These are phyloP conservation scores for Penicillium taxi DNA, from an alignment of 495 filamentous ascomycete species.

Conservation along the genomic window DNA sequence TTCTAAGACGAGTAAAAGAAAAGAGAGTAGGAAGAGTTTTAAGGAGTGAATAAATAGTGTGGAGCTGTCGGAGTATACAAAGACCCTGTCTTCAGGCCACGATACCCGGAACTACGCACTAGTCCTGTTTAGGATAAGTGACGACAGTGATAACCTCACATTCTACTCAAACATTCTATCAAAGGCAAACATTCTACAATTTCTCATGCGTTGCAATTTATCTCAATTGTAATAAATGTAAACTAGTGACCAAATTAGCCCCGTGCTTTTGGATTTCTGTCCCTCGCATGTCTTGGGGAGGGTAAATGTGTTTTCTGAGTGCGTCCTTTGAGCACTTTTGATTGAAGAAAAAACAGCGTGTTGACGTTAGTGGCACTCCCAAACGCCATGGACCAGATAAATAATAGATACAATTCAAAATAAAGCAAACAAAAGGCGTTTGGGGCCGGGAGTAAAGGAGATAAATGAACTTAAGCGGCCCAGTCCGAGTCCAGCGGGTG, in stretches of 20 bases:
- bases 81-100: constrained; percentile 33
- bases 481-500: constrained; percentile 56
- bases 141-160: constrained; percentile 23
- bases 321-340: constrained; percentile 12
- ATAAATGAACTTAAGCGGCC: constrained; percentile 33
- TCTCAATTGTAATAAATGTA: constrained; percentile 15
- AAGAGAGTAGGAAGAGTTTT: constrained; percentile 4
- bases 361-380: constrained; percentile 27
- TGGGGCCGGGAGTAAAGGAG: constrained; percentile 3
- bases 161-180: constrained; percentile 4
- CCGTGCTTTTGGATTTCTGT: constrained; percentile 8
- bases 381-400: constrained; percentile 35
- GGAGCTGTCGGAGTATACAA: constrained; percentile 20
- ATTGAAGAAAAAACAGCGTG: constrained; percentile 5
- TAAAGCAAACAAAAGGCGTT: constrained; percentile 4
- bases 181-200: neutral
- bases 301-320: constrained; percentile 2
- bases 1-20: constrained; percentile 5
- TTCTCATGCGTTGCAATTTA: constrained; percentile 4
- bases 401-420: constrained; percentile 31
- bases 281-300: neutral
- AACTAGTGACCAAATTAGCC: constrained; percentile 6
- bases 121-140: constrained; percentile 26
- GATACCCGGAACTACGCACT: constrained; percentile 34
- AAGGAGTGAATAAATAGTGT: constrained; percentile 18